A percentile compares a stretch with the other conserved stretches of the same genome.
phyloP scores from a whole-genome alignment of 768 basidiomycete genomes.

The Psilocybe cubensis region DNA sequence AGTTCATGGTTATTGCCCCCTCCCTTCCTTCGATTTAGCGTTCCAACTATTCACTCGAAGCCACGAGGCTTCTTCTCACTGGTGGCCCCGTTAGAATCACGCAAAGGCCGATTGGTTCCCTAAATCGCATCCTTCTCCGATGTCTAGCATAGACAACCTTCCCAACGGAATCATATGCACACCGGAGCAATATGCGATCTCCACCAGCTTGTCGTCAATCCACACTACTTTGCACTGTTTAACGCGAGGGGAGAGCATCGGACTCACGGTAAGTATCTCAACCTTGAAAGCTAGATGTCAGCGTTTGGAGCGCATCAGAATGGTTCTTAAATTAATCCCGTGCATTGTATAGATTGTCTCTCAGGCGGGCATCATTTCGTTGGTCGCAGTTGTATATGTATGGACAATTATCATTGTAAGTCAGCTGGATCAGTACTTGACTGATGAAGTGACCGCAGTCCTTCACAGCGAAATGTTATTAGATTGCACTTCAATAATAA shows the following conservation, averaged over 20 bases:
- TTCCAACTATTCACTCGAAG: neutral
- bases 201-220: neutral
- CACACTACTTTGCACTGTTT: constrained; percentile 27
- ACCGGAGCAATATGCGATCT: constrained; percentile 4
- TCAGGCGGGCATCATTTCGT: constrained; percentile 38
- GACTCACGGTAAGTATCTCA: constrained; percentile 34
- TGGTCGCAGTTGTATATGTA: constrained; percentile 34
- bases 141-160: neutral
- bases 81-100: neutral
- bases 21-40: neutral
- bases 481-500: constrained; percentile 26
- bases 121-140: neutral
- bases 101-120: neutral
- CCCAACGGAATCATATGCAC: constrained; percentile 9
- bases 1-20: neutral
- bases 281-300: neutral
- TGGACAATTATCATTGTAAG: constrained; percentile 34
- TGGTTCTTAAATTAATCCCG: neutral
- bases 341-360: constrained; percentile 30
- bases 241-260: constrained; percentile 37
- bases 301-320: neutral
- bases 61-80: neutral
- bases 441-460: neutral
- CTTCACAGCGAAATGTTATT: constrained; percentile 28
- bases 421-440: neutral